Evolutionary conservation across 345 rosid species (phyloP).

Genomic region (Odontarrhena argentea): DNA sequence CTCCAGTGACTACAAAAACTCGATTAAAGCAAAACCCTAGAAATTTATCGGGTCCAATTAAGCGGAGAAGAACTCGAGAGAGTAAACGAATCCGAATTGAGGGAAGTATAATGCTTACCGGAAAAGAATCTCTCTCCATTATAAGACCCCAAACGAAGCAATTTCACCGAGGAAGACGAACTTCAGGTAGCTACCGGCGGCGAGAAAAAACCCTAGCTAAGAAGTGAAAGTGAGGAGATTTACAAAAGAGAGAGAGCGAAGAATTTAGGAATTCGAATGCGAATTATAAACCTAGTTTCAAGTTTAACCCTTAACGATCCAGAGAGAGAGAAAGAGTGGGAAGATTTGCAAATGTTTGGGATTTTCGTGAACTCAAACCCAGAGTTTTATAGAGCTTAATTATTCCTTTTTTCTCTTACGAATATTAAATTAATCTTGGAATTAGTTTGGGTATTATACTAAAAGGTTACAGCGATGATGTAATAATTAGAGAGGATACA

Average conservation of each 20-base stretch:
- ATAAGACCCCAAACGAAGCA: not conserved
- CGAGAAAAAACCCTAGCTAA: slow-evolving; percentile 28
- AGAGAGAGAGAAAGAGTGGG: slow-evolving; percentile 16
- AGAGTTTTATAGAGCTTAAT: too few species aligned
- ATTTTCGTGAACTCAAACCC: not conserved
- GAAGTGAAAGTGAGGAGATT: slow-evolving; percentile 15
- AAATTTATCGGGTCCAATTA: slow-evolving; percentile 21
- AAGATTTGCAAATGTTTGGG: slow-evolving; percentile 19
- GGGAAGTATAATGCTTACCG: slow-evolving; percentile 31
- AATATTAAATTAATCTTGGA: not conserved
- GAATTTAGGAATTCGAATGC: not conserved
- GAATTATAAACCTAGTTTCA: not conserved
- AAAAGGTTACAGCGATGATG: slow-evolving; percentile 26
- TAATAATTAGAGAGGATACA: slow-evolving; percentile 3
- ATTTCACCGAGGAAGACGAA: slow-evolving; percentile 21
- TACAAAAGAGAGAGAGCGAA: not conserved
- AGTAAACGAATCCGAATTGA: slow-evolving; percentile 7
- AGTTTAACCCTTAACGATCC: slow-evolving; percentile 25
- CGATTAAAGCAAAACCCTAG: slow-evolving; percentile 31
- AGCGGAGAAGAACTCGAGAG: slow-evolving; percentile 7
- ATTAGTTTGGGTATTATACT: not conserved
- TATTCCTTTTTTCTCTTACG: too few species aligned
- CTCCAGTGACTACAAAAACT: not conserved
- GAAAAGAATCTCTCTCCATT: slow-evolving; percentile 20
- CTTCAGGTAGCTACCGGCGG: slow-evolving; percentile 22